phyloP scores from a whole-genome alignment of 2,329 filamentous ascomycete species.

The Eutypa lata region DNA sequence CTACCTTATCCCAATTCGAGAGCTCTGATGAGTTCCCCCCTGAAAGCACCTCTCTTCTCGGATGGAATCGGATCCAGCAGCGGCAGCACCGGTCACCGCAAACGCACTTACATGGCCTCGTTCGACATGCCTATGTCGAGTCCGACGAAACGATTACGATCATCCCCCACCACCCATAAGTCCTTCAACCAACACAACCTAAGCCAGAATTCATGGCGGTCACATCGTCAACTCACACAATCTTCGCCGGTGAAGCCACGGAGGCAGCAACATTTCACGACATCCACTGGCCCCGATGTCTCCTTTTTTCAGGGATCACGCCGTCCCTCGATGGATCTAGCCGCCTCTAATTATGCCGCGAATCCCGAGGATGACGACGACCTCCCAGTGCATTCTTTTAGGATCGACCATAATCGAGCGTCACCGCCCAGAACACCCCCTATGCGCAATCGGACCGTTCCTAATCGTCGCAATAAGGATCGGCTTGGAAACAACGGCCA shows the following conservation, averaged over 20 bases:
- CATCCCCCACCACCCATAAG: slow-evolving; percentile 60
- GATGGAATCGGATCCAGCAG: slow-evolving; percentile 73
- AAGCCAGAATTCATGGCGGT: slow-evolving; percentile 63
- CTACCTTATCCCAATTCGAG: slow-evolving; percentile 62
- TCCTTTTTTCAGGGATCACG: slow-evolving; percentile 75
- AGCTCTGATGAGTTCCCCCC: slow-evolving; percentile 77
- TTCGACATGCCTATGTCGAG: slow-evolving; percentile 56
- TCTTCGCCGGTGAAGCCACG: slow-evolving; percentile 83
- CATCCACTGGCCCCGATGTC: slow-evolving; percentile 65
- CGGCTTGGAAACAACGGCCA: slow-evolving; percentile 43
- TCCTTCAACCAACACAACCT: slow-evolving; percentile 37
- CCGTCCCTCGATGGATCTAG: slow-evolving; percentile 62
- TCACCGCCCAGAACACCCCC: slow-evolving; percentile 86
- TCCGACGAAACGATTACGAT: slow-evolving; percentile 68
- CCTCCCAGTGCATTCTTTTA: slow-evolving; percentile 73
- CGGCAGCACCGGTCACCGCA: slow-evolving; percentile 63
- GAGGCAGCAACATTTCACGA: slow-evolving; percentile 72
- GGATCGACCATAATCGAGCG: slow-evolving; percentile 60
- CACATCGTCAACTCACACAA: slow-evolving; percentile 70
- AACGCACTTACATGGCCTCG: slow-evolving; percentile 59
- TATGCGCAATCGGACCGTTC: slow-evolving; percentile 52
- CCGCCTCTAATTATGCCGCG: slow-evolving; percentile 59
- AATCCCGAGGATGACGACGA: slow-evolving; percentile 80
- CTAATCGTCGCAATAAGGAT: slow-evolving; percentile 46
- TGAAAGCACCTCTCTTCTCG: slow-evolving; percentile 80